Base-by-base conservation (phyloP, 768 basidiomycete genomes). In the Gymnopilus junonius region DNA sequence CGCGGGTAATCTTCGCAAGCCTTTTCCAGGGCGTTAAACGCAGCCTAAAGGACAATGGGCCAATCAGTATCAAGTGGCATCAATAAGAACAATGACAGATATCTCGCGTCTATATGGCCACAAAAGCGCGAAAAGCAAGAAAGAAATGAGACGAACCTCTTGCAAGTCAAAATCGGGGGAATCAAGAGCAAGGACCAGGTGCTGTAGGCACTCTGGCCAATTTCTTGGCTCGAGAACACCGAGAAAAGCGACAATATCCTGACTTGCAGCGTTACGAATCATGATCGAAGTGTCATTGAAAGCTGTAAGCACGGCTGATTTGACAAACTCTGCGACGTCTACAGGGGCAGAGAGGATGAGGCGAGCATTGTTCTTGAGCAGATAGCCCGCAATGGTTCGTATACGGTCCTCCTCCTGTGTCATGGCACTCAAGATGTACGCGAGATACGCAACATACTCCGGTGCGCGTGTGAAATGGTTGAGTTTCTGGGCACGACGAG, bases 1-100 rank as follows among this genome's bases (percentile, higher is more conserved):
- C 93, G 87, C 17, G 97, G 96, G 66, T 94, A 96, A 74, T 99
- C 97, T 76, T 99, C 95, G 76, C 95, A 97, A 56, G 97, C 92
- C 75, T 97, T 97, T 76, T 94, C 92, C 35, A 99, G 84, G 2
- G 95, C 90, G 73, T 94, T 92, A 79, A 99, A 98, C 12, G 95
- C 93, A 50, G 93, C 93, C 97, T 86, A 62, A 64, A 57, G 32
- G n/a, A n/a, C n/a, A 34, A 54, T 21, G 34, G 34, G 15, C 25
- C 5, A 27, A 29, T 62, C 35, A 64, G 43, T 27, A 64, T 58
- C 39, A 23, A 32, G 31, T 27, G 42, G 25, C 7, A 48, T 29
- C 4, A 45, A 43, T 56, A 23, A 14, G 55, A 54, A 29, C 34
- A 23, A 20, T 27, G 21, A 17, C 8, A 12, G n/a, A 40, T 17